A percentile compares a stretch with the other conserved stretches of the same genome.
phyloP scores from a whole-genome alignment of 192 early-diverging fungal genomes.

The Coemansia sp. region DNA sequence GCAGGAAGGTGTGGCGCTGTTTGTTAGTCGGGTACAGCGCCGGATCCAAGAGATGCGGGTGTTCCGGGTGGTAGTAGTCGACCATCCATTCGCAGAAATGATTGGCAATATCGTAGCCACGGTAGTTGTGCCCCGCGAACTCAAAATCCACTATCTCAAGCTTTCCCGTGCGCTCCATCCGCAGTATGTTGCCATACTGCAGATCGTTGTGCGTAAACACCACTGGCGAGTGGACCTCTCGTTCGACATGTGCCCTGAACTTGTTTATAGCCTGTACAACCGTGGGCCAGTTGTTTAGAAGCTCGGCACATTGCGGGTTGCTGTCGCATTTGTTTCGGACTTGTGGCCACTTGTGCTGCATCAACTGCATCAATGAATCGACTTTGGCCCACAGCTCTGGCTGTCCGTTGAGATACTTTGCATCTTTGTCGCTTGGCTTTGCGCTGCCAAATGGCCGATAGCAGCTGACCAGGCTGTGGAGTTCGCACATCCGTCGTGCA shows the following conservation, averaged over 20 bases:
- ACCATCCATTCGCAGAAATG: slow-evolving; percentile 83
- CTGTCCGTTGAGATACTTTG: slow-evolving; percentile 8
- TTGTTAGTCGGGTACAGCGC: slow-evolving; percentile 56
- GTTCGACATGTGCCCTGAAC: slow-evolving; percentile 55
- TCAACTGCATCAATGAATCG: slow-evolving; percentile 61
- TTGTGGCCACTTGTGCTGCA: slow-evolving; percentile 19
- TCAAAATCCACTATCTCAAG: slow-evolving; percentile 80
- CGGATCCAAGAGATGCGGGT: slow-evolving; percentile 48
- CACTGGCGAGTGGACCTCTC: slow-evolving; percentile 62
- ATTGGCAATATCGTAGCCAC: slow-evolving; percentile 79
- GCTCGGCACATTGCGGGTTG: slow-evolving; percentile 18
- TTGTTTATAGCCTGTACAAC: slow-evolving; percentile 48
- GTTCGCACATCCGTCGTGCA: slow-evolving; percentile 65
- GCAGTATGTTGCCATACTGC: slow-evolving; percentile 86
- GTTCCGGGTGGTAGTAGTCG: slow-evolving; percentile 67
- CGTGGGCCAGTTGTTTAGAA: slow-evolving; percentile 30
- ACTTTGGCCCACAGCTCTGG: slow-evolving; percentile 70
- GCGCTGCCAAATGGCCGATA: slow-evolving; percentile 53
- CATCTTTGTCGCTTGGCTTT: background rate
- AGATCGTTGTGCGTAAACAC: slow-evolving; percentile 90
- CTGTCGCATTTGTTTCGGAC: slow-evolving; percentile 15
- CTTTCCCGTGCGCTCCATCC: slow-evolving; percentile 57
- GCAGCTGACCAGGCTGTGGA: slow-evolving; percentile 68
- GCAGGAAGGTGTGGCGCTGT: slow-evolving; percentile 62
- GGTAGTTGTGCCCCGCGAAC: slow-evolving; percentile 77